Base-by-base conservation (phyloP, 129 eudicot species). In the Saussurea involucrata region DNA sequence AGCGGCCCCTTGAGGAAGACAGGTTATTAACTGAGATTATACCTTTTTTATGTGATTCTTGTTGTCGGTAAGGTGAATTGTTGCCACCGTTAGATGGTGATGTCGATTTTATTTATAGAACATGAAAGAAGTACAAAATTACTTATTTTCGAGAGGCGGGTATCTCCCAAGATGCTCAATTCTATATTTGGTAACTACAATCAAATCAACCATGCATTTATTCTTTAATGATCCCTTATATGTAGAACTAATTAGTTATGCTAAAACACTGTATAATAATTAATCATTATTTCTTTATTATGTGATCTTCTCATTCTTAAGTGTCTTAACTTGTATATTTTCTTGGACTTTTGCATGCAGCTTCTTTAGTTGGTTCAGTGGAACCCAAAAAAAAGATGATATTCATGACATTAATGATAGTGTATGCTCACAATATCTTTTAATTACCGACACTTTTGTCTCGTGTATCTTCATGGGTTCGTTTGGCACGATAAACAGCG, bases 361-460 rank as follows among this genome's bases (percentile, higher is more conserved):
- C 78, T 95, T 91, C 89, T 91, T 95, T 81, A 84, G 81, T 74
- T 91, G 98, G 98, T 95, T 95, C 74, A 88, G 79, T 82, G 96
- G 86, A 57, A 66, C 86, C 46, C 86, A 88, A 20, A 75, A 53
- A 58, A 86, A 83, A 79, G 97, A 87, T 53, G 93, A 83, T 44
- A 6, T 79, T 33, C 87, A 76, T 44, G 97, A 84, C 27, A 28
- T 88, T 69, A 83, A 83, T 3, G 96, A 94, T 76, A 97, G 86
- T 86, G 98, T 93, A 80, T 44, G 81, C 49, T 72, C 69, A 10
- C 21, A 13, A 24, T 9, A 8, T 53, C 37, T 24, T 31, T 65
- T 31, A 37, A 13, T 28, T 31, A 7, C 21, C 11, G 1, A 17
- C 60, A 71, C 37, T 10, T 10, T 5, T n/a, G n/a, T n/a, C 12